Evolutionary conservation across 306 rosid genomes (phyloP).

Genomic region (Myrica gale): DNA sequence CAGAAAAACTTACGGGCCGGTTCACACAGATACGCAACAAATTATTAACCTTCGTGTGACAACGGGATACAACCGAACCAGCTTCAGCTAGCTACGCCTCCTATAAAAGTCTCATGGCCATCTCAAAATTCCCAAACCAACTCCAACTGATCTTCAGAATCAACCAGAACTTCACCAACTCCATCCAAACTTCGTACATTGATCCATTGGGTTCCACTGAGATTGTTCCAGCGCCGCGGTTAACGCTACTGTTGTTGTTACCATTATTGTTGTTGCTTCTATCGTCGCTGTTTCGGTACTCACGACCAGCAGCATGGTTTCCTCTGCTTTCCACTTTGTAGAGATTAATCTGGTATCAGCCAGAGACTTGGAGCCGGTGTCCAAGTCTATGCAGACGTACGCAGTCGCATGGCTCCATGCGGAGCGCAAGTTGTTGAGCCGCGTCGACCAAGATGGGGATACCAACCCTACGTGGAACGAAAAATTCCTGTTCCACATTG

Average conservation of each 20-base stretch:
- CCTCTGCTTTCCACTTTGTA: conserved; percentile 36
- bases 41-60: no score
- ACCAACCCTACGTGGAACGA: conserved; percentile 78
- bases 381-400: conserved; percentile 52
- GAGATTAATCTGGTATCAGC: conserved; percentile 75
- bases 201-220: no score
- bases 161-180: no score
- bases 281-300: background rate
- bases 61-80: no score
- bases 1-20: no score
- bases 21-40: no score
- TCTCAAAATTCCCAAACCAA: no score
- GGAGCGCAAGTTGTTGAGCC: conserved; percentile 50
- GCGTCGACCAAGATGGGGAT: conserved; percentile 48
- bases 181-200: no score
- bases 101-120: no score
- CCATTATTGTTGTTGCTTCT: background rate
- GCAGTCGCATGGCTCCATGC: conserved; percentile 73
- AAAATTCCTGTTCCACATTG: conserved; percentile 68
- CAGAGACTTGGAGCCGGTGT: conserved; percentile 43
- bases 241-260: background rate
- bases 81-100: no score
- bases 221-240: no score
- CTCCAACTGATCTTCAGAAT: no score
- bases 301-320: background rate